A percentile compares a stretch with the other conserved stretches of the same genome.
phyloP scores from a whole-genome alignment of 2,329 filamentous ascomycete species.

The Grosmannia serpens region DNA sequence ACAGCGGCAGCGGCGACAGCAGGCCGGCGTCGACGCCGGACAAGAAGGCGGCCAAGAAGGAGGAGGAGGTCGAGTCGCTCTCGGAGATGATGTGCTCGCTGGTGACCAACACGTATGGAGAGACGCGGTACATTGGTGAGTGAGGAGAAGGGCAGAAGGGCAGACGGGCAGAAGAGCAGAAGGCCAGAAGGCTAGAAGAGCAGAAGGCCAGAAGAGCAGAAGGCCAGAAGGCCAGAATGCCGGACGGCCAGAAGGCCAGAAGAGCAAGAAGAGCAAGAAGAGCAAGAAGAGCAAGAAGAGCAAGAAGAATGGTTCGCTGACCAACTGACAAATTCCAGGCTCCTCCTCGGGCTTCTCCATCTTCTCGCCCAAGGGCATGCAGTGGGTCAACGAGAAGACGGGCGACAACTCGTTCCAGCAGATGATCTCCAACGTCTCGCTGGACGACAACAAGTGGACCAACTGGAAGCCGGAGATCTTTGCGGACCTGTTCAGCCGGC shows the following conservation, averaged over 20 bases:
- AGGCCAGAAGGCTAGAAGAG: too few species aligned
- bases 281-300: too few species aligned
- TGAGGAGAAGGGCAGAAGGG: neutral
- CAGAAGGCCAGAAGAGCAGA: too few species aligned
- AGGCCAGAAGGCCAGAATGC: too few species aligned
- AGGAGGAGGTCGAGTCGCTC: conserved; percentile 70
- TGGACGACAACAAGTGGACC: conserved; percentile 91
- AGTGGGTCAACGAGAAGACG: conserved; percentile 97
- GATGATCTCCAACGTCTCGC: conserved; percentile 85
- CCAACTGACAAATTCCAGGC: conserved; percentile 27
- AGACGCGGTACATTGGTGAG: conserved; percentile 89
- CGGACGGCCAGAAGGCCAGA: too few species aligned
- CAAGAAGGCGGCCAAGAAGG: conserved; percentile 35
- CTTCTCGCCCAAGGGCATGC: conserved; percentile 93
- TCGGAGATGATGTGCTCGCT: conserved; percentile 99
- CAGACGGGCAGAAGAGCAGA: too few species aligned
- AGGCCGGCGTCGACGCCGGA: conserved; percentile 14
- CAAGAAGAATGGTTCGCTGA: too few species aligned
- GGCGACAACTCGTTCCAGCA: conserved; percentile 90
- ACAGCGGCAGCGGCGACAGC: neutral
- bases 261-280: too few species aligned
- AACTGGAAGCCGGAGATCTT: conserved; percentile 99
- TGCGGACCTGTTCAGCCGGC: conserved; percentile 76
- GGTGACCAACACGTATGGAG: conserved; percentile 87
- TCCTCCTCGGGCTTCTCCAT: conserved; percentile 98